phyloP scores from a whole-genome alignment of 805 yeast genomes.

The Wickerhamomyces xylosicus region DNA sequence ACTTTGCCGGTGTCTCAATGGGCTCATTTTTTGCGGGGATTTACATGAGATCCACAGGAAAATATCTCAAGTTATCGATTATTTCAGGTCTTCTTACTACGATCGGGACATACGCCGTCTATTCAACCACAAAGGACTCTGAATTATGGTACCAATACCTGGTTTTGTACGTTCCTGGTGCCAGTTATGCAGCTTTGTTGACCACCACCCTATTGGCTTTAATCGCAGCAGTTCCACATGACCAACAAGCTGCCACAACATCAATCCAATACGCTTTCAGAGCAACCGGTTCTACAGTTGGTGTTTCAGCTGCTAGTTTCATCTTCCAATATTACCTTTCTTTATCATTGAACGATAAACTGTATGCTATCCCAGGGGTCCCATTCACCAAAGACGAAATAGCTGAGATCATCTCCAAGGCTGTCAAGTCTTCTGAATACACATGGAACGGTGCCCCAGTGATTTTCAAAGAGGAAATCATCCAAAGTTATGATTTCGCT shows the following conservation, averaged over 20 bases:
- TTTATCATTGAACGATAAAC: conserved; percentile 16
- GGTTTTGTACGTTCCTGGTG: conserved; percentile 43
- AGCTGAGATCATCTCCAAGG: conserved; percentile 26
- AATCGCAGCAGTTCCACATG: conserved; percentile 62
- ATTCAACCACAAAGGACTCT: conserved; percentile 12
- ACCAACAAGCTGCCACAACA: conserved; percentile 75
- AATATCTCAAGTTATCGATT: conserved; percentile 40
- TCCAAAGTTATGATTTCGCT: conserved; percentile 36
- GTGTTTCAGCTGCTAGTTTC: conserved; percentile 62
- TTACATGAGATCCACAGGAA: conserved; percentile 59
- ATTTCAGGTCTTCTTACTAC: conserved; percentile 31
- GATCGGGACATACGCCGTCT: conserved; percentile 34
- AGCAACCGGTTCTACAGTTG: conserved; percentile 79
- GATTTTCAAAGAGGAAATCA: conserved; percentile 28
- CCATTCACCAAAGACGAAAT: conserved; percentile 12
- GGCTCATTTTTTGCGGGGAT: conserved; percentile 63
- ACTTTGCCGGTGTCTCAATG: conserved; percentile 55
- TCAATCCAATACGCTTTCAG: conserved; percentile 85
- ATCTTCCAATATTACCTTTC: conserved; percentile 44
- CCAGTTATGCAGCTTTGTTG: conserved; percentile 55
- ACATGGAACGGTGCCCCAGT: conserved; percentile 33
- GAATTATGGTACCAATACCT: conserved; percentile 30
- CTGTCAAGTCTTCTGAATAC: conserved; percentile 42
- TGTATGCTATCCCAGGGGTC: conserved; percentile 9
- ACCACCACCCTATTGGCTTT: conserved; percentile 67